Evolutionary conservation across 2,329 filamentous ascomycete species (phyloP).

Genomic region (Juglanconis juglandina): DNA sequence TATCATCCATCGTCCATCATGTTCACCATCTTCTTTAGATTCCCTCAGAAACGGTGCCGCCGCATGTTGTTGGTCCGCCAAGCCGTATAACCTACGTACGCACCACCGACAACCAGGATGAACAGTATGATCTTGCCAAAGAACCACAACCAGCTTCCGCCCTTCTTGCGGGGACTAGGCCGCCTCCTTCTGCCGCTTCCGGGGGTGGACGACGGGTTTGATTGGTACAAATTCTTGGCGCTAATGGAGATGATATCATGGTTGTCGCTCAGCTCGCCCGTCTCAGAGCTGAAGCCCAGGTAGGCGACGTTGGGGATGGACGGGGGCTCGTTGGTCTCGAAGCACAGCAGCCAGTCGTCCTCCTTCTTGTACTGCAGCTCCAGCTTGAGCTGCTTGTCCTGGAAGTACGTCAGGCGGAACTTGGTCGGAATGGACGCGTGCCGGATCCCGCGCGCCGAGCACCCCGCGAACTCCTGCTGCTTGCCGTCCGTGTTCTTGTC

Average conservation of each 20-base stretch:
- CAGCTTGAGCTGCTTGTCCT: slow-evolving; percentile 85
- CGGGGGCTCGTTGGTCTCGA: slow-evolving; percentile 67
- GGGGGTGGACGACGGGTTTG: slow-evolving; percentile 45
- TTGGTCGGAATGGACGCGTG: slow-evolving; percentile 77
- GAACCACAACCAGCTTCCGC: slow-evolving; percentile 58
- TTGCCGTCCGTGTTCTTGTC: slow-evolving; percentile 95
- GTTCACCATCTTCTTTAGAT: not conserved
- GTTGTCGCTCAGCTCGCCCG: slow-evolving; percentile 93
- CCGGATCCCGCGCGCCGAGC: slow-evolving; percentile 88
- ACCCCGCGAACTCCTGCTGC: slow-evolving; percentile 86
- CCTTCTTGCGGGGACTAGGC: slow-evolving; percentile 40
- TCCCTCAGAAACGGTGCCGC: slow-evolving; percentile 52
- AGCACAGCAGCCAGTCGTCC: slow-evolving; percentile 85
- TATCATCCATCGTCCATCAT: not conserved
- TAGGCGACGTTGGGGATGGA: slow-evolving; percentile 76
- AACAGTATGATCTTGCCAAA: slow-evolving; percentile 82
- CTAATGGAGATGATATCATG: slow-evolving; percentile 90
- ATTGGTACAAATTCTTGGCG: slow-evolving; percentile 82
- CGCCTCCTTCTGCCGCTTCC: slow-evolving; percentile 30
- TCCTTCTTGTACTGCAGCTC: slow-evolving; percentile 93
- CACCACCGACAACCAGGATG: slow-evolving; percentile 65
- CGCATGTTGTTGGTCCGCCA: slow-evolving; percentile 68
- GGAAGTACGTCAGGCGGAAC: slow-evolving; percentile 88
- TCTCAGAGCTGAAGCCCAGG: slow-evolving; percentile 80
- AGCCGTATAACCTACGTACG: slow-evolving; percentile 80